Conservation (phyloP, 2,329 filamentous ascomycete genomes). For the Arachnomyces sp. region DNA sequence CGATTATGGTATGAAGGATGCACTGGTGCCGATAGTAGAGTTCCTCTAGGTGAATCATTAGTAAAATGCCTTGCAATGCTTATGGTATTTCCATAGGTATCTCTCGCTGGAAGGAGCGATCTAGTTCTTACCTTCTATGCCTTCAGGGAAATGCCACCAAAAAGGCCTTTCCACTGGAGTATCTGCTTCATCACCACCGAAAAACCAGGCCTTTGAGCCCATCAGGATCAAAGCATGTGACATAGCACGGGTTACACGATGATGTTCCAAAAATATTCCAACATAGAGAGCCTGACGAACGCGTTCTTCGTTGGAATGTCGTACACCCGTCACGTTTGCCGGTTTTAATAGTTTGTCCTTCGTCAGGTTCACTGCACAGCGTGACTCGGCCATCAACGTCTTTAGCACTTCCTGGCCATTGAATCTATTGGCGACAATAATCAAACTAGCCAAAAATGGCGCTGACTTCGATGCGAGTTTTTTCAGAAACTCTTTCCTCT, state of each 20-base stretch:
- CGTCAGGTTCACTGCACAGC: conserved; percentile 15
- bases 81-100: neutral
- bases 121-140: conserved; percentile 31
- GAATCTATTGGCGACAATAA: conserved; percentile 10
- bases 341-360: conserved; percentile 19
- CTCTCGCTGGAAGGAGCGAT: neutral
- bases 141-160: conserved; percentile 32
- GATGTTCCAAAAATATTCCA: conserved; percentile 25
- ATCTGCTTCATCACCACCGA: conserved; percentile 18
- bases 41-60: conserved; percentile 27
- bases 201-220: conserved; percentile 31
- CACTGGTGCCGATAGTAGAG: conserved; percentile 34
- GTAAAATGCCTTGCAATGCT: neutral
- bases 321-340: conserved; percentile 18
- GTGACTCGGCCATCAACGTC: neutral
- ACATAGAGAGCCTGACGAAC: conserved; percentile 34
- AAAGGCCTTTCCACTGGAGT: conserved; percentile 16
- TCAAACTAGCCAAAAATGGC: conserved; percentile 9
- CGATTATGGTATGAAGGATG: conserved; percentile 35
- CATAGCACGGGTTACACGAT: conserved; percentile 20
- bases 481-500: neutral
- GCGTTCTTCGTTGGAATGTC: conserved; percentile 30
- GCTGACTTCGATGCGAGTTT: conserved; percentile 6
- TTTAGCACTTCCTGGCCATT: conserved; percentile 2
- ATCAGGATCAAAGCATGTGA: conserved; percentile 29